These are phyloP conservation scores for Quercus dentata DNA, from an alignment of 306 rosid genomes.

Conservation along the genomic window DNA sequence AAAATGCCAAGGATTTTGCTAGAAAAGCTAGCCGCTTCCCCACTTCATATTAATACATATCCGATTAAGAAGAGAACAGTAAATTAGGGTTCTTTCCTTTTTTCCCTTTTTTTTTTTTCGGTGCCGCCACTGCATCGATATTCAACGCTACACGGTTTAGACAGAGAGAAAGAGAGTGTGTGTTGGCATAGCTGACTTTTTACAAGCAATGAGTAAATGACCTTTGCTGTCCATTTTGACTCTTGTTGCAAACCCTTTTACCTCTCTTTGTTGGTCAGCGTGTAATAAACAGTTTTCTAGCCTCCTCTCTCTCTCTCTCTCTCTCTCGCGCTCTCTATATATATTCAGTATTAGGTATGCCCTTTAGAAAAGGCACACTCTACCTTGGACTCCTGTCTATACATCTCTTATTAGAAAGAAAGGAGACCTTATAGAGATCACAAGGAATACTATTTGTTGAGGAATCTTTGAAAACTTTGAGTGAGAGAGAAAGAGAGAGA, in stretches of 20 bases:
- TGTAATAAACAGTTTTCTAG: background rate
- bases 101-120: background rate
- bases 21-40: background rate
- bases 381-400: slow-evolving; percentile 34
- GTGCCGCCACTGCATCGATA: slow-evolving; percentile 29
- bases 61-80: background rate
- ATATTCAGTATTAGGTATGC: background rate
- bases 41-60: background rate
- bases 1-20: background rate
- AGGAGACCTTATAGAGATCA: background rate
- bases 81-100: background rate
- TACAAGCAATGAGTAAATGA: slow-evolving; percentile 51
- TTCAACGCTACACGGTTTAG: slow-evolving; percentile 37
- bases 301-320: background rate
- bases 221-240: slow-evolving; percentile 42
- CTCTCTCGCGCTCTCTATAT: slow-evolving; percentile 12
- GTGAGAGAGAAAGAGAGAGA: slow-evolving; percentile 2
- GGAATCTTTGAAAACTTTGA: background rate
- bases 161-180: background rate
- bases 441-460: background rate
- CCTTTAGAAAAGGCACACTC: slow-evolving; percentile 26
- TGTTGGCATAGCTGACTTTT: slow-evolving; percentile 37
- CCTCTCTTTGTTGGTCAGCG: slow-evolving; percentile 27
- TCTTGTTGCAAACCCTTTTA: slow-evolving; percentile 17
- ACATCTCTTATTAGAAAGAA: background rate